Base-by-base conservation (phyloP, 2,329 filamentous ascomycete species). In the Ophiocordyceps camponoti-rufipedis region DNA sequence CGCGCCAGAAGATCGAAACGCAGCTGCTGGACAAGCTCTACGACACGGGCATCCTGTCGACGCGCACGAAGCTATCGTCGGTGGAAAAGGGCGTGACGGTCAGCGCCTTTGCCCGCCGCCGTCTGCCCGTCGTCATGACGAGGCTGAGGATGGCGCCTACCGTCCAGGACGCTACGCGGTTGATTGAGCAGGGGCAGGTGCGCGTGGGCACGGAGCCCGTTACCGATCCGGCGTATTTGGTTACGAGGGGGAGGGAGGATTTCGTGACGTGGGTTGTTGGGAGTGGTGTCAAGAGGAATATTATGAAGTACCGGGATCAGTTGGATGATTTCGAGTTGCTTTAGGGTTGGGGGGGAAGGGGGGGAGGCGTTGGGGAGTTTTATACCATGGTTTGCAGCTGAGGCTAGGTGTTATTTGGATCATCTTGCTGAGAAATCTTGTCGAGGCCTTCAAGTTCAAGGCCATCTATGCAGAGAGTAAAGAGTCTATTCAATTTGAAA, bases 211-310 rank as follows among this genome's bases (percentile, higher is more conserved):
- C 86, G 0, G 86, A 95, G 58, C 83, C 88, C 1, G 75, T 95
- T 28, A 93, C 85, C 2, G 89, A 96, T 59, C 80, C 87, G 28
- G 88, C 87, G 1, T 95, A 87, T 56, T 64, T 95, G 45, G 86
- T 96, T 8, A 91, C 85, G 35, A 72, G 88, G 52, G 84, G 78
- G 49, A 85, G 94, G 74, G 89, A 96, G 65, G 89, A 96, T 65
- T 94, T 93, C 60, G 83, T 96, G 16, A 95, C 89, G 0, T 96
- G 89, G 89, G 82, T 89, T 10, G 85, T 93, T 56, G 86, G 85
- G 48, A 93, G 85, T 64, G 95, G 95, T 82, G 88, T 96, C 62
- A 94, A 94, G 81, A 76, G 83, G 59, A 91, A 87, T 59, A 94
- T 95, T 51, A 80, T 94, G 76, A 85, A 85, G 65, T 96, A 95